These are phyloP conservation scores for Pholiota microspora DNA, from an alignment of 768 basidiomycete species.

Conservation along the genomic window DNA sequence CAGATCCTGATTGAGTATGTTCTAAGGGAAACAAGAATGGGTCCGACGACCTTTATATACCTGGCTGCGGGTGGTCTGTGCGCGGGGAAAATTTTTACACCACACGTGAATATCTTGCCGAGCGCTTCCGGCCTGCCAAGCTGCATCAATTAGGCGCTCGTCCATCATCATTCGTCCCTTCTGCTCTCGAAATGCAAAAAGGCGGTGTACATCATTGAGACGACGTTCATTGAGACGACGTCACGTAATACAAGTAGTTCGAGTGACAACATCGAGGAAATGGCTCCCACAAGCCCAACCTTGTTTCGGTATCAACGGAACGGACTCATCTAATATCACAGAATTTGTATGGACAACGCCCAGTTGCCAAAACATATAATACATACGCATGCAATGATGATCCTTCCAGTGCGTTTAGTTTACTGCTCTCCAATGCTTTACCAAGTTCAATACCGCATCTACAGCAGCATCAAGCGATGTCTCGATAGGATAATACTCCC, in stretches of 20 bases:
- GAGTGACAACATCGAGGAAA: too few relatives aligned
- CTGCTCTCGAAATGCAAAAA: too few relatives aligned
- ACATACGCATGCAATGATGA: not conserved
- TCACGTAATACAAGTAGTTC: too few relatives aligned
- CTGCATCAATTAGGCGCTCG: too few relatives aligned
- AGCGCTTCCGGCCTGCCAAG: too few relatives aligned
- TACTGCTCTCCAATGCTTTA: conserved; percentile 22
- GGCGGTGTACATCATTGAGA: too few relatives aligned
- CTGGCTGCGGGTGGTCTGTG: conserved; percentile 25
- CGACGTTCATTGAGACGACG: too few relatives aligned
- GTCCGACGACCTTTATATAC: conserved; percentile 23
- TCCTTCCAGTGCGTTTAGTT: not conserved
- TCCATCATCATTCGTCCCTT: too few relatives aligned
- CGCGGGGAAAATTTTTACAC: conserved; percentile 11
- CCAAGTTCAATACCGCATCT: conserved; percentile 22
- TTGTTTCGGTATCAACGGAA: too few relatives aligned
- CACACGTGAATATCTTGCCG: too few relatives aligned
- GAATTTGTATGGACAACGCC: not conserved
- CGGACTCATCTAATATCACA: too few relatives aligned
- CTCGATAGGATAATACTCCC: conserved; percentile 22
- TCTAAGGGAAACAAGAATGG: conserved; percentile 43
- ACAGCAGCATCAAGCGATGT: conserved; percentile 26
- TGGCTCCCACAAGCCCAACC: too few relatives aligned
- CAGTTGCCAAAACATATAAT: not conserved
- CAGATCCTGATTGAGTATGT: conserved; percentile 83